Evolutionary conservation across 352 stramenopile species (phyloP).

Genomic region (Phytophthora quininea): DNA sequence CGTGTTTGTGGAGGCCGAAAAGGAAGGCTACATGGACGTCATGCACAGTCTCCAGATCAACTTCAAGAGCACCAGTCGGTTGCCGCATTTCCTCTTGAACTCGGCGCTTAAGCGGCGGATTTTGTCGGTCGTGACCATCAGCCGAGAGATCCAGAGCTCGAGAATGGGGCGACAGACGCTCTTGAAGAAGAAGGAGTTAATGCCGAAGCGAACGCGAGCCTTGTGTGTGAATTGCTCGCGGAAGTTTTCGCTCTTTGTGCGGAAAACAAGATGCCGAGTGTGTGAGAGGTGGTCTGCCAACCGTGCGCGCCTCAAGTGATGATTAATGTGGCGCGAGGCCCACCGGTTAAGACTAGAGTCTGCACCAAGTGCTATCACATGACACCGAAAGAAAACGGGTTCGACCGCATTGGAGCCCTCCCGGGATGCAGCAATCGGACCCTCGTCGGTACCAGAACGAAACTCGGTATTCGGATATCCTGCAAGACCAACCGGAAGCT

Average conservation of each 20-base stretch:
- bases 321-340: slow-evolving; percentile 35
- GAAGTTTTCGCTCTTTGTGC: slow-evolving; percentile 75
- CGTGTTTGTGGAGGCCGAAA: slow-evolving; percentile 81
- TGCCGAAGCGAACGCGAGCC: slow-evolving; percentile 66
- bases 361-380: slow-evolving; percentile 61
- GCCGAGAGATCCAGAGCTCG: slow-evolving; percentile 64
- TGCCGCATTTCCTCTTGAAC: slow-evolving; percentile 75
- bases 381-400: slow-evolving; percentile 32
- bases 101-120: slow-evolving; percentile 68
- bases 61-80: slow-evolving; percentile 72
- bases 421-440: slow-evolving; percentile 10
- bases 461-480: slow-evolving; percentile 51
- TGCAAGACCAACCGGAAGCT: slow-evolving; percentile 33
- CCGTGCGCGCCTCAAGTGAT: slow-evolving; percentile 67
- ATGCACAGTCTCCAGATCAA: slow-evolving; percentile 88
- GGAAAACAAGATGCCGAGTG: slow-evolving; percentile 74
- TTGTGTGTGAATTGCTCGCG: slow-evolving; percentile 65
- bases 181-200: slow-evolving; percentile 67
- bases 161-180: slow-evolving; percentile 63
- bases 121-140: slow-evolving; percentile 66
- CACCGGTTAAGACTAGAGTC: slow-evolving; percentile 58
- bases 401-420: slow-evolving; percentile 28
- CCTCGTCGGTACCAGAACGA: slow-evolving; percentile 38
- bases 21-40: slow-evolving; percentile 82
- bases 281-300: slow-evolving; percentile 80